Percentiles rank a stretch among this genome's conserved stretches.
These are phyloP conservation scores for Aureobasidium pullulans DNA, from an alignment of 2,329 filamentous ascomycete species.

Conservation along the genomic window DNA sequence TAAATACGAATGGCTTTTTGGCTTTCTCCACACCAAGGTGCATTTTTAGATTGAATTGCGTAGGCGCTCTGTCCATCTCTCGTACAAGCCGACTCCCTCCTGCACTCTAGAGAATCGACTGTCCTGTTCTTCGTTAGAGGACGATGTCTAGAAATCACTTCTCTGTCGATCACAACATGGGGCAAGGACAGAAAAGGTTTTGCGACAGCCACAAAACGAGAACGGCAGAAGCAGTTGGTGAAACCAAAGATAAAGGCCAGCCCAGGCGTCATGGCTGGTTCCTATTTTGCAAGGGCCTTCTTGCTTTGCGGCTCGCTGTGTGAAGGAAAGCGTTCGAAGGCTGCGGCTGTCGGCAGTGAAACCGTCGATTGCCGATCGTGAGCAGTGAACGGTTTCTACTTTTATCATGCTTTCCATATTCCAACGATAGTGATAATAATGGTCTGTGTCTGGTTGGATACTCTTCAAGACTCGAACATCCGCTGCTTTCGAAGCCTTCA, in stretches of 20 bases:
- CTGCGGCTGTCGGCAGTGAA: constrained; percentile 10
- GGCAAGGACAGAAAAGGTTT: background rate
- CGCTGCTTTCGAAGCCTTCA: background rate
- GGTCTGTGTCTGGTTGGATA: background rate
- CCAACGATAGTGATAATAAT: background rate
- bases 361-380: constrained; percentile 11
- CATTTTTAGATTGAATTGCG: constrained; percentile 4
- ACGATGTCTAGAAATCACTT: background rate
- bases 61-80: constrained; percentile 1
- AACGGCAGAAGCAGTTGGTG: background rate
- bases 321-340: background rate
- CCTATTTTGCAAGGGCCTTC: background rate
- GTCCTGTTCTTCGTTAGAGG: background rate
- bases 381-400: constrained; percentile 8
- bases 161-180: background rate
- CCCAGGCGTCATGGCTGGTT: background rate
- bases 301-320: background rate
- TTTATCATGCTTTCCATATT: background rate
- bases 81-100: constrained; percentile 1
- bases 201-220: constrained; percentile 3
- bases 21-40: constrained; percentile 4
- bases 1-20: constrained; percentile 5
- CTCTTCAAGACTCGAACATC: background rate
- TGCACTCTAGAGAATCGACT: constrained; percentile 2
- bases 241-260: background rate